Evolutionary conservation across 225 moss, liverwort and hornwort species (phyloP).

Genomic region (Lunularia cruciata): DNA sequence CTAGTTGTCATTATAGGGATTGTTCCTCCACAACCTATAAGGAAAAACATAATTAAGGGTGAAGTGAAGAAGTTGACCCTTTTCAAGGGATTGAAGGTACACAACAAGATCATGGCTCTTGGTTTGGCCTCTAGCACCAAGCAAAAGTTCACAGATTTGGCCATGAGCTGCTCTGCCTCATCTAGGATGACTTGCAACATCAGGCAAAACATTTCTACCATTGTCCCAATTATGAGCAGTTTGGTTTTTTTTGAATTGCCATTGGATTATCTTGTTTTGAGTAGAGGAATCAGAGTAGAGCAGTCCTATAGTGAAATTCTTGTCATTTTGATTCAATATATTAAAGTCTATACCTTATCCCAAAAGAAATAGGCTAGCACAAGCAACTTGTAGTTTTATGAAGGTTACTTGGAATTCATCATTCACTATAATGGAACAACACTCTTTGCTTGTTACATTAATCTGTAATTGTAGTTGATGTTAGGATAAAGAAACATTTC

Average conservation of each 20-base stretch:
- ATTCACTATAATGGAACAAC: neutral
- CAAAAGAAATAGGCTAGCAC: neutral
- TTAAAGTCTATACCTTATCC: constrained; percentile 1
- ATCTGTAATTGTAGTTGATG: constrained; percentile 18
- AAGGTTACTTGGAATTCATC: constrained; percentile 1
- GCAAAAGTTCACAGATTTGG: constrained; percentile 64
- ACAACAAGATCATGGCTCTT: constrained; percentile 58
- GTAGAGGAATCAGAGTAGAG: constrained; percentile 83
- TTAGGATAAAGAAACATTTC: constrained; percentile 8
- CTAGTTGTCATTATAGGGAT: neutral
- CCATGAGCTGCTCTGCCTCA: constrained; percentile 47
- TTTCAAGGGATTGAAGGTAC: constrained; percentile 77
- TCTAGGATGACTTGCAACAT: constrained; percentile 48
- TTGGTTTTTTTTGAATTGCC: constrained; percentile 71
- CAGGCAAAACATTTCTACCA: constrained; percentile 49
- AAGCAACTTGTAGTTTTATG: constrained; percentile 12
- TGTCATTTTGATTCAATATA: neutral
- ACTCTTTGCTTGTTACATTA: neutral
- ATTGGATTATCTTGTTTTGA: constrained; percentile 85
- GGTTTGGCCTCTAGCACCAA: constrained; percentile 69
- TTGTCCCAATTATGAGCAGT: constrained; percentile 79
- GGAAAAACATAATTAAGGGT: constrained; percentile 5
- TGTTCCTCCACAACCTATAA: neutral
- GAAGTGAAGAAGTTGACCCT: constrained; percentile 61
- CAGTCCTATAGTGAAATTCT: neutral